phyloP scores from a whole-genome alignment of 176 grass and related monocot genomes.

The Phragmites australis region DNA sequence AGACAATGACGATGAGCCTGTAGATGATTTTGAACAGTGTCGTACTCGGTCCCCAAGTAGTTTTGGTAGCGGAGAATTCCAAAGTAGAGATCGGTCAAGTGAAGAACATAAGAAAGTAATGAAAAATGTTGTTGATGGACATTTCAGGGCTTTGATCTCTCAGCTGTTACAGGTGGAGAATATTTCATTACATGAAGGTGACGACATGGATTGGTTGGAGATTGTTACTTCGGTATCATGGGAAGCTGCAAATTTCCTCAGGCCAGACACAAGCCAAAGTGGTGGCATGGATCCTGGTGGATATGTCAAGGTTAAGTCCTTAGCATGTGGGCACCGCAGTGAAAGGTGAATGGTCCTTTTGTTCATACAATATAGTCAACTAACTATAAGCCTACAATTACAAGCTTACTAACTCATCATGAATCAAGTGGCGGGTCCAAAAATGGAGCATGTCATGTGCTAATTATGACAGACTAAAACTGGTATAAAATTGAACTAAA shows the following conservation, averaged over 20 bases:
- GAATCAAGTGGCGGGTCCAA: neutral
- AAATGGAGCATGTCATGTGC: neutral
- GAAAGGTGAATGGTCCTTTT: conserved; percentile 68
- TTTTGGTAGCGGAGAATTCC: conserved; percentile 64
- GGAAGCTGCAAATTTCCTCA: conserved; percentile 90
- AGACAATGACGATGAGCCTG: conserved; percentile 36
- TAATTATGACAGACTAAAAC: neutral
- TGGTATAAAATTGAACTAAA: neutral
- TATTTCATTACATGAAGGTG: conserved; percentile 60
- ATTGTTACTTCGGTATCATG: conserved; percentile 82
- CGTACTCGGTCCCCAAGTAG: conserved; percentile 63
- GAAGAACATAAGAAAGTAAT: conserved; percentile 82
- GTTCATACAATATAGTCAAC: conserved; percentile 24
- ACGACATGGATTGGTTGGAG: conserved; percentile 81
- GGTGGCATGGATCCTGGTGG: conserved; percentile 92
- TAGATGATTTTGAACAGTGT: conserved; percentile 43
- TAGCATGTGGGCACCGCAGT: conserved; percentile 68
- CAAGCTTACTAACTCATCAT: neutral
- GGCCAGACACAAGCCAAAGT: conserved; percentile 73
- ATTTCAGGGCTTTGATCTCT: conserved; percentile 87
- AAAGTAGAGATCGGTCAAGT: conserved; percentile 51
- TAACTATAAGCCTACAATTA: conserved; percentile 20
- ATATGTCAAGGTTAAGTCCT: conserved; percentile 94
- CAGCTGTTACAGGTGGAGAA: conserved; percentile 83
- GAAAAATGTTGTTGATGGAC: conserved; percentile 81